A percentile compares a stretch with the other conserved stretches of the same genome.
Evolutionary conservation across 208 protist species (phyloP).

Genomic region (Leishmania turanica): DNA sequence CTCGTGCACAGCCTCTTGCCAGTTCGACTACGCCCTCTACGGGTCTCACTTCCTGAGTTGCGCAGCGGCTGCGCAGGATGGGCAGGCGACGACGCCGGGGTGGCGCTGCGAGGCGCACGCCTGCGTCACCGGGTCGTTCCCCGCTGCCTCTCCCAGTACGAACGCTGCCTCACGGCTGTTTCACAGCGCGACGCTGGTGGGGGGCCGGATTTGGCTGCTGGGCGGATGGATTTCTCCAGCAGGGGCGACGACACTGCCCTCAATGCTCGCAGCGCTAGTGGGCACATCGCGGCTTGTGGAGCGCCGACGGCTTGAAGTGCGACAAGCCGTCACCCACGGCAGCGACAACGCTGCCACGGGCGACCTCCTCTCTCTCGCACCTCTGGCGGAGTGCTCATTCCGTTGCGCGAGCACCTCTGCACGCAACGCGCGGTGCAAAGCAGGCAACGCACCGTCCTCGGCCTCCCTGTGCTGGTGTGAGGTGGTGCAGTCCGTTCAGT

Average conservation of each 20-base stretch:
- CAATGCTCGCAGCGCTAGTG: background rate
- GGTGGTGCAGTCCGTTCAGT: conserved; percentile 18
- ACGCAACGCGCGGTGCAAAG: background rate
- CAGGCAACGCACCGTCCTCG: background rate
- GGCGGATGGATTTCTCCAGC: conserved; percentile 13
- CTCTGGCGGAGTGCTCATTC: background rate
- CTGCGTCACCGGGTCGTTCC: background rate
- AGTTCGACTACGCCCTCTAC: conserved; percentile 9
- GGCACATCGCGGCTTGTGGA: conserved; percentile 14
- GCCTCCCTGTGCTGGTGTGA: conserved; percentile 22
- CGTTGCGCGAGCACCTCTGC: background rate
- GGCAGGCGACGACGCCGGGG: background rate
- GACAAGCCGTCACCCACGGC: background rate
- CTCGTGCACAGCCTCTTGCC: background rate
- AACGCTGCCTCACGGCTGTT: conserved; percentile 8
- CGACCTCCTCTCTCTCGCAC: background rate
- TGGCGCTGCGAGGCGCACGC: background rate
- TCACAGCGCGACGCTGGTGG: conserved; percentile 28
- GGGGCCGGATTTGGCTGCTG: conserved; percentile 27
- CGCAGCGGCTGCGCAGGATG: background rate
- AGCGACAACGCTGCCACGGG: background rate
- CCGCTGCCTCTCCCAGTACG: background rate
- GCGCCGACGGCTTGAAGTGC: conserved; percentile 27
- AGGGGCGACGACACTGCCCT: background rate
- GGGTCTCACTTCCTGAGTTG: conserved; percentile 16